Base-by-base conservation (phyloP, 257 asterid genomes). In the Ophiorrhiza pumila region DNA sequence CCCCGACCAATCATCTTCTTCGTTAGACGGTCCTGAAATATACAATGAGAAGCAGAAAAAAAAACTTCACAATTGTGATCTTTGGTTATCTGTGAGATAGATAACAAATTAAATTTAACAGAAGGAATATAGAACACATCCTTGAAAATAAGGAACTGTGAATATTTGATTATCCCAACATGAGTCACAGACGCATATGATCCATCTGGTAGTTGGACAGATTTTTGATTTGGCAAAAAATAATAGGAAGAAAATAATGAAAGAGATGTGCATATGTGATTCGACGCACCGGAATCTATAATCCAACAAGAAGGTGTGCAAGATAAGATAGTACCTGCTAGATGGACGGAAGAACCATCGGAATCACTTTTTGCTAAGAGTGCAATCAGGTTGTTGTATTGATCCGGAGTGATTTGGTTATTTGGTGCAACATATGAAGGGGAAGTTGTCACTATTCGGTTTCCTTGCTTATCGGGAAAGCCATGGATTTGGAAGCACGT, bases 1-100 rank as follows among this genome's bases (percentile, higher is more conserved):
- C 35, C 74, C 25, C 63, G 46, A 69, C 64, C 64, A 69, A 69
- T 52, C 64, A 17, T 69, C 65, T 4, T 69, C 63, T 7, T 17
- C 64, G 52, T 69, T 69, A 29, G 17, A 0, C 23, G 25, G 2
- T 69, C 63, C 47, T 53, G 37, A 63, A 63, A 32, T 3, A 63
- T 4, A 35, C 49, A 45, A 35, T 4, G 5, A 7, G 31, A 34
- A 15, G 9, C 14, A 32, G 6, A 47, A 63, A 39, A 63, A 63
- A 32, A 15, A 18, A 35, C n/a, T 4, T 69, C 46, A 52, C 74
- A 50, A 53, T 50, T 50, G 6, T 45, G 63, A 31, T 50, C n/a
- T n/a, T n/a, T n/a, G n/a, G 74, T 34, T 12, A 68, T 25, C 45
- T 68, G 41, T 23, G 60, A 45, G n/a, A 68, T 5, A 47, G 35